A percentile compares a stretch with the other conserved stretches of the same genome.
phyloP scores from a whole-genome alignment of 108 stramenopile species.

The Conticribra weissflogii region DNA sequence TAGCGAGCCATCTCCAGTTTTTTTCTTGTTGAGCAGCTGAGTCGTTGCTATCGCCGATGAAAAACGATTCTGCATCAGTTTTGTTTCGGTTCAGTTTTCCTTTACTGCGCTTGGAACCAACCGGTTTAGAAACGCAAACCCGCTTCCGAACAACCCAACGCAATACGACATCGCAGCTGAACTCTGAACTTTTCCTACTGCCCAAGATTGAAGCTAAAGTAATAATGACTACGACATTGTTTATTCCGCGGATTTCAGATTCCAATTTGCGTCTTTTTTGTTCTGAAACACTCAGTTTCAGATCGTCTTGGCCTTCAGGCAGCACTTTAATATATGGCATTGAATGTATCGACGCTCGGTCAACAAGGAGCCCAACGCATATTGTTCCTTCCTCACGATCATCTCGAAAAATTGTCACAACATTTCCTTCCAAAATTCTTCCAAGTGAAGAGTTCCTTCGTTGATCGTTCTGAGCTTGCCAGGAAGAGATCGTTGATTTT shows the following conservation, averaged over 20 bases:
- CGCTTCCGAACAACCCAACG: slow-evolving; percentile 73
- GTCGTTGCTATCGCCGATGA: slow-evolving; percentile 73
- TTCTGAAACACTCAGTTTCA: slow-evolving; percentile 26
- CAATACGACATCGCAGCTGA: slow-evolving; percentile 17
- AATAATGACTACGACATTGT: slow-evolving; percentile 55
- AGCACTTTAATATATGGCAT: slow-evolving; percentile 52
- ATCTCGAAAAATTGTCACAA: slow-evolving; percentile 55
- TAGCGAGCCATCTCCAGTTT: slow-evolving; percentile 71
- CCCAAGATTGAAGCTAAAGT: slow-evolving; percentile 40
- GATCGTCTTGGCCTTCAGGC: slow-evolving; percentile 33
- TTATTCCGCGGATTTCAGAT: slow-evolving; percentile 55
- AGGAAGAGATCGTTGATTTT: slow-evolving; percentile 24
- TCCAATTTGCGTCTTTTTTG: slow-evolving; percentile 45
- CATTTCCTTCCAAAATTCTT: slow-evolving; percentile 63
- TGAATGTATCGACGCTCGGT: slow-evolving; percentile 34
- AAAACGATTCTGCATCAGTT: slow-evolving; percentile 22
- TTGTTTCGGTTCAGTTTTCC: slow-evolving; percentile 10
- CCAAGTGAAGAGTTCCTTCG: slow-evolving; percentile 11
- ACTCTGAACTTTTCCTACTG: slow-evolving; percentile 16
- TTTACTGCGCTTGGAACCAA: slow-evolving; percentile 24
- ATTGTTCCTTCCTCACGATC: slow-evolving; percentile 13
- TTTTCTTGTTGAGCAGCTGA: slow-evolving; percentile 55
- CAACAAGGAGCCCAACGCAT: slow-evolving; percentile 55
- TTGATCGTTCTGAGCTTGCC: slow-evolving; percentile 17
- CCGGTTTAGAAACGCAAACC: slow-evolving; percentile 43